Conservation (phyloP, 495 filamentous ascomycete genomes). For the Xylaria palmicola region DNA sequence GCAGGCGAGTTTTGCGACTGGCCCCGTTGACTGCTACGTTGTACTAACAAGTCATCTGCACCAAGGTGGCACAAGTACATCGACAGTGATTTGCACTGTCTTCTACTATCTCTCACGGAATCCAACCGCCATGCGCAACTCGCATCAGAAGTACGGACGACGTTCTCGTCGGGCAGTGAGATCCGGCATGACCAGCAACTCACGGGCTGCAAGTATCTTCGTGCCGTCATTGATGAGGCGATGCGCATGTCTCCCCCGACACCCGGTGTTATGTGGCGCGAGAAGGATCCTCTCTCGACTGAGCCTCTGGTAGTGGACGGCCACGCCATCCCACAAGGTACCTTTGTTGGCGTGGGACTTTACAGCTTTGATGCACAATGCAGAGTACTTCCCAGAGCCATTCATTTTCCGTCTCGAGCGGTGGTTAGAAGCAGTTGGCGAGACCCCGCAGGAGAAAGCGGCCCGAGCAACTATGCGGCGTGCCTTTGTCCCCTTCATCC, state of each 20-base stretch:
- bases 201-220: conserved; percentile 44
- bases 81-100: conserved; percentile 43
- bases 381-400: conserved; percentile 34
- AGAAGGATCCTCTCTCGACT: neutral
- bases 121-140: conserved; percentile 38
- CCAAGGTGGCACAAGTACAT: conserved; percentile 37
- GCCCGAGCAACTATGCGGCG: neutral
- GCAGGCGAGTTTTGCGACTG: conserved; percentile 46
- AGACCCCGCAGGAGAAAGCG: neutral
- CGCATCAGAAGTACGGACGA: conserved; percentile 36
- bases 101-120: conserved; percentile 57
- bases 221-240: conserved; percentile 55
- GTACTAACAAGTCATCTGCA: no score
- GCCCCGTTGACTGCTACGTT: no score
- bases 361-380: conserved; percentile 42
- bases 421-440: conserved; percentile 27
- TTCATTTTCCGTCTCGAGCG: conserved; percentile 40
- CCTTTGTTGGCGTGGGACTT: conserved; percentile 32
- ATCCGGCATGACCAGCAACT: conserved; percentile 42
- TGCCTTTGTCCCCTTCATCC: conserved; percentile 57
- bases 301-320: conserved; percentile 33
- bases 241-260: conserved; percentile 57
- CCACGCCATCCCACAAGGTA: conserved; percentile 9
- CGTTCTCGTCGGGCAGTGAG: conserved; percentile 36
- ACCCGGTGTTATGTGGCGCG: conserved; percentile 43